These are phyloP conservation scores for Nidula niveotomentosa DNA, from an alignment of 1,284 basidiomycete species.

Conservation along the genomic window DNA sequence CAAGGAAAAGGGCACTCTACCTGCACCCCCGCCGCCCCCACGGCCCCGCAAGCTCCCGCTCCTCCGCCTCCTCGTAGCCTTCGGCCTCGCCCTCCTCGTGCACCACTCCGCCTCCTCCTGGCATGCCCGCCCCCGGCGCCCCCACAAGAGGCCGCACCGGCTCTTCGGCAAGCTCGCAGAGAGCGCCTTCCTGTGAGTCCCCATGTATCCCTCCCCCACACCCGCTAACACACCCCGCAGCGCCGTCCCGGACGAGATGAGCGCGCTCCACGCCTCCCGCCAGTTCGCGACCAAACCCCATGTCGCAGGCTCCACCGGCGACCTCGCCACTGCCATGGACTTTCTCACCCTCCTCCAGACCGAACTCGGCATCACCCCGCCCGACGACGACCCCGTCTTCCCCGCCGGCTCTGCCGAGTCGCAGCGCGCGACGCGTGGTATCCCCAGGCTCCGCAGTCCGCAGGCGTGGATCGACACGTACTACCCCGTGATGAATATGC, in stretches of 20 bases:
- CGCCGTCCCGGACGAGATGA: slow-evolving; percentile 49
- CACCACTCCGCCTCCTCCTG: too few species aligned
- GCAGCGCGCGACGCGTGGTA: slow-evolving; percentile 57
- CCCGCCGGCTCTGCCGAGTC: slow-evolving; percentile 63
- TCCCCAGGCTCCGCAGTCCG: slow-evolving; percentile 41
- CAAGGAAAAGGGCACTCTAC: too few species aligned
- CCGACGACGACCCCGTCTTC: slow-evolving; percentile 50
- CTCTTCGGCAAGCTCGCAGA: neutral
- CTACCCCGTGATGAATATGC: slow-evolving; percentile 80
- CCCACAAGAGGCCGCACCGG: neutral
- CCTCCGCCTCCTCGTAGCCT: too few species aligned
- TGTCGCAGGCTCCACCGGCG: slow-evolving; percentile 62
- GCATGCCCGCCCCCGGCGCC: neutral
- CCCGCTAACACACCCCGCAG: slow-evolving; percentile 23
- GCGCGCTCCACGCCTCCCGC: slow-evolving; percentile 52
- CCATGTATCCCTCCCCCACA: neutral
- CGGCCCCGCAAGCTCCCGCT: too few species aligned
- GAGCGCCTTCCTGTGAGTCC: too few species aligned
- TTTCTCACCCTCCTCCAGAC: slow-evolving; percentile 60
- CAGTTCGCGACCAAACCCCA: slow-evolving; percentile 64
- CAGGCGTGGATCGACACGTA: slow-evolving; percentile 81
- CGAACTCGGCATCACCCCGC: slow-evolving; percentile 49
- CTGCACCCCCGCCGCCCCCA: too few species aligned
- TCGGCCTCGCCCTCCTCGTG: too few species aligned
- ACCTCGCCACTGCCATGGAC: slow-evolving; percentile 60